Base-by-base conservation (phyloP, 257 asterid species). In the Leptodermis oblonga region DNA sequence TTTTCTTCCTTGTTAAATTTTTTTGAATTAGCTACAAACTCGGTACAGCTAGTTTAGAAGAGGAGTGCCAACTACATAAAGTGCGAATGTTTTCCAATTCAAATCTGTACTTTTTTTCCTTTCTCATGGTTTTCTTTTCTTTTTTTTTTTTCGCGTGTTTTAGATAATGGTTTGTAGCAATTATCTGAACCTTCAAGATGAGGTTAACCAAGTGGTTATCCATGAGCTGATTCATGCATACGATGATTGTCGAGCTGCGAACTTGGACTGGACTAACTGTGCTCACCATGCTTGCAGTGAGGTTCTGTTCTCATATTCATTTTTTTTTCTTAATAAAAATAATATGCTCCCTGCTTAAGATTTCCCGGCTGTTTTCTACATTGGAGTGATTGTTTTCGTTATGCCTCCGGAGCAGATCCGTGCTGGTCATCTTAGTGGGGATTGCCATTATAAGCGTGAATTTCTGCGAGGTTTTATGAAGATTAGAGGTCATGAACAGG, bases 181-280 rank as follows among this genome's bases (percentile, higher is more conserved):
- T 78, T 85, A 88, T 73, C 22, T 87, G 89, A 75, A 48, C 39
- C 17, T 86, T n/a, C 95, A 88, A 87, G 99, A 90, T 71, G 92
- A 93, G 70, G 96, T 90, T 52, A 87, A 82, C 73, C 99, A 90
- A 82, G 96, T 88, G 39, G 84, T 93, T 76, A 88, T 87, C 75
- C 99, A 90, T 65, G 99, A 93, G 85, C 94, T 93, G 74, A 93
- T 93, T 76, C 99, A 93, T 79, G 96, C 96, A 4, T 93, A 90
- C 49, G 96, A 90, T 43, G 96, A 93, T 4, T 93, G 99, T 39
- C 92, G 95, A 26, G 94, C 88, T 43, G 91, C 86, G 20, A 90
- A 90, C 75, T 73, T 93, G 85, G 82, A 90, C 65, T 90, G 96
- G 97, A n/a, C 82, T 37, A 71, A 85, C 72, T 90, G 99, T 41